Conservation (phyloP, 116 monocot species). For the Phalaenopsis hybrid region DNA sequence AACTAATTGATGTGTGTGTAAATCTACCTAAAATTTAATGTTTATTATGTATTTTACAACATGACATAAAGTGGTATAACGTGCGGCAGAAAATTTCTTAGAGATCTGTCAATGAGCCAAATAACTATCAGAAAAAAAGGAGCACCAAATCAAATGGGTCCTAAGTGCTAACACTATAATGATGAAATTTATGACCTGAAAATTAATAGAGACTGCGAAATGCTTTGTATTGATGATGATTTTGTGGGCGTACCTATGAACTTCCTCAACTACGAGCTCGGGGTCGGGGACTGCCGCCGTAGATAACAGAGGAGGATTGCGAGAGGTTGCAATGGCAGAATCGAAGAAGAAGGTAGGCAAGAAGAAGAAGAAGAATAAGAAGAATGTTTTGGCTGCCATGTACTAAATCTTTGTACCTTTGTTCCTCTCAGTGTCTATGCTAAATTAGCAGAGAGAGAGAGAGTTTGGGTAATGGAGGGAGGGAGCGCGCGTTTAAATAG, state of each 20-base stretch:
- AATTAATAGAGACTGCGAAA: too few relatives aligned
- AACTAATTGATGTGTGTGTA: too few relatives aligned
- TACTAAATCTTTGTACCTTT: neutral
- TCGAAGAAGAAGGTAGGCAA: neutral
- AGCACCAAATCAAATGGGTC: too few relatives aligned
- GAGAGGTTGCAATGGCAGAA: neutral
- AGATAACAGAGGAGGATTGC: neutral
- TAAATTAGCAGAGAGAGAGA: neutral
- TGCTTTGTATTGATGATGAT: too few relatives aligned
- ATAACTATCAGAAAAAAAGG: too few relatives aligned
- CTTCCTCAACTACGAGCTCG: slow-evolving; percentile 11
- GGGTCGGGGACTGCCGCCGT: neutral
- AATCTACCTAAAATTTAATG: too few relatives aligned
- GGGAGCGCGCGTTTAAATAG: slow-evolving; percentile 3
- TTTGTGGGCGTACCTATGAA: slow-evolving; percentile 5
- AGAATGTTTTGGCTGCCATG: neutral
- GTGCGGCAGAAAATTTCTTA: too few relatives aligned
- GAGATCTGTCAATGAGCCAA: too few relatives aligned
- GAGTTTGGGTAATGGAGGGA: neutral
- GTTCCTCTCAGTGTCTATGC: neutral
- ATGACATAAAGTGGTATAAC: too few relatives aligned
- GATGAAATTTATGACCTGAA: too few relatives aligned
- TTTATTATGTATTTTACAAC: too few relatives aligned
- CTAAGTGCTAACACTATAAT: too few relatives aligned
- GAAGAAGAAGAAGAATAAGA: neutral